Percentiles rank a stretch among this genome's conserved stretches.
Conservation (phyloP, 2,329 filamentous ascomycete genomes). For the Paracamarosporium sp. region DNA sequence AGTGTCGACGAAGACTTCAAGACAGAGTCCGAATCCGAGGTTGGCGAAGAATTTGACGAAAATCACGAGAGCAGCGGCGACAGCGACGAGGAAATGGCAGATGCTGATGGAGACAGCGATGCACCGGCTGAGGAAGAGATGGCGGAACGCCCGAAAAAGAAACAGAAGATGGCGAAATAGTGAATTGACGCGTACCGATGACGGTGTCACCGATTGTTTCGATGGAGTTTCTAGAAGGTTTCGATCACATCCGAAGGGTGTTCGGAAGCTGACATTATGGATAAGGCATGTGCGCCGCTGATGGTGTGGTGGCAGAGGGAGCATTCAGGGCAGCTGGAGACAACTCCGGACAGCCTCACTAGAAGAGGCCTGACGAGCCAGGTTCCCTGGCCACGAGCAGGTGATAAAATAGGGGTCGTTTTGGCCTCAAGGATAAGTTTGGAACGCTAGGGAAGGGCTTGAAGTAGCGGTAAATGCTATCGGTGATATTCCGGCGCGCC, state of each 20-base stretch:
- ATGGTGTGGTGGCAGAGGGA: background rate
- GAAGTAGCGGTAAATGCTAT: conserved; percentile 36
- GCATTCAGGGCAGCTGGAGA: conserved; percentile 19
- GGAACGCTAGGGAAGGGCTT: conserved; percentile 16
- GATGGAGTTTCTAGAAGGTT: conserved; percentile 27
- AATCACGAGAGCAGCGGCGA: conserved; percentile 85
- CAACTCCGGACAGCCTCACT: conserved; percentile 24
- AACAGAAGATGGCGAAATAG: conserved; percentile 60
- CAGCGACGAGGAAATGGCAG: conserved; percentile 69
- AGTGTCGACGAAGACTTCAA: conserved; percentile 96
- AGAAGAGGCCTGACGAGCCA: conserved; percentile 10
- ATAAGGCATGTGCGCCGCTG: conserved; percentile 23
- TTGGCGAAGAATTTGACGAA: conserved; percentile 95
- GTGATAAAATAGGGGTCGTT: conserved; percentile 4
- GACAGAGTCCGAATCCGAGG: conserved; percentile 89
- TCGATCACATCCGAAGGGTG: conserved; percentile 13
- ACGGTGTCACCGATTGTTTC: conserved; percentile 16
- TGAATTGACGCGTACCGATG: conserved; percentile 25
- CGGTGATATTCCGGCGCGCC: conserved; percentile 27
- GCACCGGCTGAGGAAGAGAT: conserved; percentile 59
- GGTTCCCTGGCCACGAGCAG: conserved; percentile 18
- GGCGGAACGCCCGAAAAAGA: conserved; percentile 69
- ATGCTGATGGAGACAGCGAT: conserved; percentile 66
- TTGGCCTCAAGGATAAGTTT: conserved; percentile 16
- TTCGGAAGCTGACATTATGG: conserved; percentile 20